Evolutionary conservation across 371 early-diverging fungal species (phyloP).

Genomic region (Apophysomyces ossiformis): DNA sequence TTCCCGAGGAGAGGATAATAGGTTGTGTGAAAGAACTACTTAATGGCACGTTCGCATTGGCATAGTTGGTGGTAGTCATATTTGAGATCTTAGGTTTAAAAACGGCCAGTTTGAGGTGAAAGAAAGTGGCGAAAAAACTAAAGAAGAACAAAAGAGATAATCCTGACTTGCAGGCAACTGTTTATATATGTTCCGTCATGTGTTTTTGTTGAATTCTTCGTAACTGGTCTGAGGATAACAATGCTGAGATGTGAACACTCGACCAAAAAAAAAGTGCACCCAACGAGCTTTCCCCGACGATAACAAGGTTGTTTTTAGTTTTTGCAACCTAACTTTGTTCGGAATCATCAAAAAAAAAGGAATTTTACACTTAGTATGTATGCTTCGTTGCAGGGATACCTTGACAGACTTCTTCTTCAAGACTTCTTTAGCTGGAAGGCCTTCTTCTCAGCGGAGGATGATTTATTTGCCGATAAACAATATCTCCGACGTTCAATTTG

Average conservation of each 20-base stretch:
- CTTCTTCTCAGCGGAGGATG: background rate
- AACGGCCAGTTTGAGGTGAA: constrained; percentile 10
- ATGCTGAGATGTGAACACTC: constrained; percentile 6
- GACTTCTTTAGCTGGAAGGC: constrained; percentile 1
- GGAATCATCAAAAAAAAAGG: constrained; percentile 1
- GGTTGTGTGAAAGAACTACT: constrained; percentile 8
- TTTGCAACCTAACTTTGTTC: constrained; percentile 2
- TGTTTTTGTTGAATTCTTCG: constrained; percentile 8
- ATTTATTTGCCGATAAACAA: background rate
- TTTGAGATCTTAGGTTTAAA: constrained; percentile 9
- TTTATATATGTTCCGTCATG: constrained; percentile 10
- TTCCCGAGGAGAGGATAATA: background rate
- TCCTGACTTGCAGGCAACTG: background rate
- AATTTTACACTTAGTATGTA: background rate
- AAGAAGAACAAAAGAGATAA: background rate
- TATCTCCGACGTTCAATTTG: background rate
- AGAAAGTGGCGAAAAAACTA: background rate
- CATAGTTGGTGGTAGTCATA: constrained; percentile 1
- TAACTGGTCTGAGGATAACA: constrained; percentile 11
- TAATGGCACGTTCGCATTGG: background rate
- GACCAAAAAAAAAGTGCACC: constrained; percentile 5
- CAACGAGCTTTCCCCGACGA: constrained; percentile 10
- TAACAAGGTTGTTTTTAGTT: constrained; percentile 6
- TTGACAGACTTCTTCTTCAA: constrained; percentile 4
- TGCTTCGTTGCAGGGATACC: background rate